These are phyloP conservation scores for Moesziomyces globuligerus DNA, from an alignment of 1,284 basidiomycete genomes.

Conservation along the genomic window DNA sequence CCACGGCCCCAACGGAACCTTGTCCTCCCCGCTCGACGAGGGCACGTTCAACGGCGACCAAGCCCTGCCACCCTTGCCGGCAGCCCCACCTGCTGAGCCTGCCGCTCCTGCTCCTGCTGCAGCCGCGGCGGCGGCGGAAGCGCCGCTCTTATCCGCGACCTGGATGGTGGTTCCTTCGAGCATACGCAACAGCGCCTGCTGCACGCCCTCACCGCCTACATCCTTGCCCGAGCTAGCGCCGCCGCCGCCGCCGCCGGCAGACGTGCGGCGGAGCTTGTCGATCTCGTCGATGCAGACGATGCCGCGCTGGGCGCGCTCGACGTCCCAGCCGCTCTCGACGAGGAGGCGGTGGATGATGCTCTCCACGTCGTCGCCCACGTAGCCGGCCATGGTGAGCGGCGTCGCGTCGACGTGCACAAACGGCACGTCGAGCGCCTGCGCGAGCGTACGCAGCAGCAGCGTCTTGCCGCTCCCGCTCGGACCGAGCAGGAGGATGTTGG, in stretches of 20 bases:
- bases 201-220: constrained; percentile 94
- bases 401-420: constrained; percentile 57
- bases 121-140: constrained; percentile 2
- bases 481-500: constrained; percentile 84
- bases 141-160: constrained; percentile 70
- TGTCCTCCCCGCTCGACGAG: not conserved
- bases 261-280: constrained; percentile 80
- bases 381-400: constrained; percentile 54
- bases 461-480: constrained; percentile 71
- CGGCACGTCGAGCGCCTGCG: constrained; percentile 50
- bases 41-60: not conserved
- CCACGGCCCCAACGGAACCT: constrained; percentile 21
- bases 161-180: constrained; percentile 89
- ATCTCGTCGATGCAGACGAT: constrained; percentile 97
- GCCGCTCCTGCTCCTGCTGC: not conserved
- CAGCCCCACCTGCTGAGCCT: not conserved
- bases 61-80: too few relatives aligned
- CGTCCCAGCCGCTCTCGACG: constrained; percentile 42
- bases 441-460: constrained; percentile 47
- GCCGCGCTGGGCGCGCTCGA: constrained; percentile 37
- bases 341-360: constrained; percentile 47
- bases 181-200: constrained; percentile 88
- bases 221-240: too few relatives aligned
- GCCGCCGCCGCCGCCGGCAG: constrained; percentile 68
- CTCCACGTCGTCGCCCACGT: constrained; percentile 60